Evolutionary conservation across 208 protist genomes (phyloP), one percentile per base, ranked within the genome.

Genomic region (Phytomonas sp.): DNA sequence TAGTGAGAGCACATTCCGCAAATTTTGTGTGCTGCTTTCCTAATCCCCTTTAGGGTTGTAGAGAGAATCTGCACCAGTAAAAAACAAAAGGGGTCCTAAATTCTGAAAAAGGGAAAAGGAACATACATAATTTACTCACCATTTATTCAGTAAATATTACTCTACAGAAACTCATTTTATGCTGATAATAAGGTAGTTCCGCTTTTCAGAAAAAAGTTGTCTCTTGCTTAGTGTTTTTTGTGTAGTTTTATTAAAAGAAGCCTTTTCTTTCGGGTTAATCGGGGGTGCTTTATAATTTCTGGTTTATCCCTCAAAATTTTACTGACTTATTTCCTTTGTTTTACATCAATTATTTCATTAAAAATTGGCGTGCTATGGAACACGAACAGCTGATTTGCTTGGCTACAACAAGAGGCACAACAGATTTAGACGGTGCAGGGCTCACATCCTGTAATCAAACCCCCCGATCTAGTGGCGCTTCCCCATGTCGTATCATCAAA

Each of bases 401-500:
- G 32, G 69, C 73, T 15, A 29, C 34, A 2, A 73, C 26, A 2
- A 60, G 67, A 0, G 37, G 71, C 4, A 70, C 56, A 13, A 70
- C 76, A 11, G 68, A 72, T 32, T 64, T 61, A 20, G 62, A 59
- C 46, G 75, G 20, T 7, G 1, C 46, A 26, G 20, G 23, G 23
- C 46, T 7, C 4, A 11, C 46, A 56, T 56, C 46, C 46, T 56
- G 46, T 26, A 56, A 56, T 56, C 46, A 17, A 56, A 26, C 11
- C 20, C 17, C 23, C 46, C 76, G 13, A 51, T 63, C 64, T 68
- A 83, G 51, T 77, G 88, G 29, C 80, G 82, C 63, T 91, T 91
- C 37, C 79, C 91, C 32, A 81, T 80, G 30, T 82, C 79, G 0
- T 20, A 56, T 56, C 20, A 64, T 83, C 17, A 83, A 88, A 61